These are phyloP conservation scores for Cryptosporidium canis DNA, from an alignment of 169 alveolate species.

Conservation along the genomic window DNA sequence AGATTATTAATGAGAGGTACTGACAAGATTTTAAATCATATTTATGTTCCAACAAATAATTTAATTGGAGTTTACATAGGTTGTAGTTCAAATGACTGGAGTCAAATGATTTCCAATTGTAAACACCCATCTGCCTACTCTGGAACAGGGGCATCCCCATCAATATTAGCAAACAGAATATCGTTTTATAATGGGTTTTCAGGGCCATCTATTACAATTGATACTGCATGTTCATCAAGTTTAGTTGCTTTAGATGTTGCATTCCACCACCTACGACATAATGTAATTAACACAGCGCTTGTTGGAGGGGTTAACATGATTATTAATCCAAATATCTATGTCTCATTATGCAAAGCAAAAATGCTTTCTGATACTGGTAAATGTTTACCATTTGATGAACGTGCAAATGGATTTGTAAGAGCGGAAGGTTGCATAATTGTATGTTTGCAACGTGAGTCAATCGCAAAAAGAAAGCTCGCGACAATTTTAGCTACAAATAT, in stretches of 20 bases:
- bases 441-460: constrained; percentile 10
- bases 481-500: constrained; percentile 59
- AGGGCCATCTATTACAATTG: constrained; percentile 82
- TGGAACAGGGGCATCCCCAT: constrained; percentile 79
- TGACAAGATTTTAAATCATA: constrained; percentile 9
- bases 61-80: constrained; percentile 70
- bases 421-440: constrained; percentile 62
- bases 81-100: constrained; percentile 70
- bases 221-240: constrained; percentile 84
- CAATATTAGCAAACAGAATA: constrained; percentile 78
- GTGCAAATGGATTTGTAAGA: constrained; percentile 58
- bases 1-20: constrained; percentile 24
- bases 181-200: constrained; percentile 77
- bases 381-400: constrained; percentile 70
- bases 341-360: constrained; percentile 46
- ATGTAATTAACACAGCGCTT: neutral
- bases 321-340: constrained; percentile 53
- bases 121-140: constrained; percentile 61
- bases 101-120: constrained; percentile 54
- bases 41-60: neutral
- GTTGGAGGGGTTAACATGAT: constrained; percentile 53
- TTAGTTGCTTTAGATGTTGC: constrained; percentile 80
- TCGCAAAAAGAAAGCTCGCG: constrained; percentile 50
- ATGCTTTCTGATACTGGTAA: constrained; percentile 38
- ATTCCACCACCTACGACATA: constrained; percentile 10